Evolutionary conservation across 2,329 filamentous ascomycete species (phyloP), one percentile per base, ranked within the genome.

Genomic region (Colletotrichum viniferum): DNA sequence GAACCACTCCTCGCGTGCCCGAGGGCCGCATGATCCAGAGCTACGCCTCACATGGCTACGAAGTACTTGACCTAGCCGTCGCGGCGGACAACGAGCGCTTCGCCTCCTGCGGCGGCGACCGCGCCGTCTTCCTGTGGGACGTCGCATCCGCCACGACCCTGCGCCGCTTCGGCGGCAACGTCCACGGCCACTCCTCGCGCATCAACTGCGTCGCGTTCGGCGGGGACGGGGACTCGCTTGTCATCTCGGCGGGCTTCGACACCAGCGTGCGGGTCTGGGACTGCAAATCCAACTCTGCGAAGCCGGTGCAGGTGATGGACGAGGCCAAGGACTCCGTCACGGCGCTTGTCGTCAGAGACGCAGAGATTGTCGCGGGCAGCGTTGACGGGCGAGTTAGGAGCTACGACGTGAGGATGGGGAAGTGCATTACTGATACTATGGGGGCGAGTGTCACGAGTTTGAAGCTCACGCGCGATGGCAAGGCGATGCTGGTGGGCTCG

Each of bases 61-160:
- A 96, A 79, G 94, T 99, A 9, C 92, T 98, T 76, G 94, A 95
- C 78, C 89, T 99, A 52, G 88, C 91, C 68, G 94, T 98, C 65
- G 87, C 91, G 9, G 81, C 87, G 28, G 93, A 95, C 86, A 99
- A 99, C 84, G 91, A 95, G 78, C 92, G 92, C 58, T 98, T 99
- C 83, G 93, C 93, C 12, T 96, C 93, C n/a, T 91, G 92, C 2
- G 97, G 97, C 78, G 97, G 97, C 74, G 97, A 99, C 86, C 94
- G 96, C 79, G 90, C 91, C 76, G 95, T 98, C 0, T 98, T 98
- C 82, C 89, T 98, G 7, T 98, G 97, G 97, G 97, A 99, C 84
- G 97, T 98, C 0, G 89, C 93, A 62, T 94, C 93, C 4, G 95
- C 94, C 21, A 89, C 91, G 79, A 98, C 96, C 5, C 86, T 94